Percentiles rank a stretch among this genome's conserved stretches.
These are phyloP conservation scores for Mycena belliarum DNA, from an alignment of 768 basidiomycete genomes.

Conservation along the genomic window DNA sequence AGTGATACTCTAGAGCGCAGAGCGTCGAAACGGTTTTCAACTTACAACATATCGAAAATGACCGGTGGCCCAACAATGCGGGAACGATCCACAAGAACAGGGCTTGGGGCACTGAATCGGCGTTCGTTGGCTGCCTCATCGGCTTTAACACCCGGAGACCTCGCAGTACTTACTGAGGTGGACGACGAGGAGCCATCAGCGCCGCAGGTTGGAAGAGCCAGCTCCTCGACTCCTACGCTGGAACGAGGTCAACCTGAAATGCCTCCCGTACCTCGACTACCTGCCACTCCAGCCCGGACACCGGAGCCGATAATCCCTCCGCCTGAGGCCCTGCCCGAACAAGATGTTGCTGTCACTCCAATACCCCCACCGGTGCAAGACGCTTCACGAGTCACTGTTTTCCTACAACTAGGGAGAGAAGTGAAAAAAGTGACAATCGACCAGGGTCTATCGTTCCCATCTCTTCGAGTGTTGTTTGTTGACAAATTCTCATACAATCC, in stretches of 20 bases:
- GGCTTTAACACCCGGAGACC: conserved; percentile 66
- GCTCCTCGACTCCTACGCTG: conserved; percentile 37
- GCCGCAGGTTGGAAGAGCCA: conserved; percentile 27
- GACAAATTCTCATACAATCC: conserved; percentile 95
- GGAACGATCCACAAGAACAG: conserved; percentile 47
- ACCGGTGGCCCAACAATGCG: conserved; percentile 55
- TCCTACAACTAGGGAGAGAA: conserved; percentile 86
- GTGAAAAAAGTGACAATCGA: conserved; percentile 86
- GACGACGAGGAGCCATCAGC: conserved; percentile 57
- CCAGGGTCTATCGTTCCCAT: conserved; percentile 66
- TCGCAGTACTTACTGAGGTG: conserved; percentile 73
- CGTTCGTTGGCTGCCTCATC: conserved; percentile 66
- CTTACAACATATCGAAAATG: conserved; percentile 94
- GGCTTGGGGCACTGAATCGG: conserved; percentile 52
- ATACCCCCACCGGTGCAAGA: conserved; percentile 21
- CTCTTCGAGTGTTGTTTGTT: conserved; percentile 84
- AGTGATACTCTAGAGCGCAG: conserved; percentile 85
- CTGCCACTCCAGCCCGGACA: conserved; percentile 43
- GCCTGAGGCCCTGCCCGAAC: conserved; percentile 5
- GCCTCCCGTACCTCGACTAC: conserved; percentile 50
- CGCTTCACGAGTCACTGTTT: conserved; percentile 63
- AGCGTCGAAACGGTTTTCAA: conserved; percentile 94
- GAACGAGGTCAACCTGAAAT: conserved; percentile 32
- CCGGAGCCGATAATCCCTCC: conserved; percentile 35
- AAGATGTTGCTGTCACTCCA: conserved; percentile 13